phyloP scores from a whole-genome alignment of 805 yeast species.

The Cyberlindnera xishuangbannaensis region DNA sequence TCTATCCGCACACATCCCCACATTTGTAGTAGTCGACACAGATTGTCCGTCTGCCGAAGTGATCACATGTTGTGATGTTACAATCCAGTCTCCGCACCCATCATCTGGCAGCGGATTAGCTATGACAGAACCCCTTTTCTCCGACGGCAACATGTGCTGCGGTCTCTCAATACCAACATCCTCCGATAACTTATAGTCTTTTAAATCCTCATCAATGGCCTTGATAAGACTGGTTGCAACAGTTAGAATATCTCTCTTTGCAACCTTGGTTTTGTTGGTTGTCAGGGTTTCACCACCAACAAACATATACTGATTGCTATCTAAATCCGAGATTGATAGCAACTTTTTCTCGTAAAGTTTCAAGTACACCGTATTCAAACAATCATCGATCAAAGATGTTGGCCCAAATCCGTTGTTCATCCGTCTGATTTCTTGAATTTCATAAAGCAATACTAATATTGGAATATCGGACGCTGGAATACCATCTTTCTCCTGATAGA shows the following conservation, averaged over 20 bases:
- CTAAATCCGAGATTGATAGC: not conserved
- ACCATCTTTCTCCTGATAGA: slow-evolving; percentile 14
- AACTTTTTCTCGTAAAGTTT: slow-evolving; percentile 32
- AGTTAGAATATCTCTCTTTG: slow-evolving; percentile 42
- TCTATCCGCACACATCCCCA: too few relatives aligned
- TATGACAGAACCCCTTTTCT: slow-evolving; percentile 2
- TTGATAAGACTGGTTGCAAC: slow-evolving; percentile 21
- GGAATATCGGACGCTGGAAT: slow-evolving; percentile 26
- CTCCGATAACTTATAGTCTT: slow-evolving; percentile 7
- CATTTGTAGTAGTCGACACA: too few relatives aligned
- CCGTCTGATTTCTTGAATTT: slow-evolving; percentile 55
- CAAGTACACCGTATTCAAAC: slow-evolving; percentile 56
- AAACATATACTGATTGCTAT: not conserved
- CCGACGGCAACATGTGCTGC: not conserved
- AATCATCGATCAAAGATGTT: slow-evolving; percentile 69
- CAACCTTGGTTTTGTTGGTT: slow-evolving; percentile 37
- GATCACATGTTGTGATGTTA: too few relatives aligned
- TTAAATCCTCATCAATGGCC: slow-evolving; percentile 15
- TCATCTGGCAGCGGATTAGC: too few relatives aligned
- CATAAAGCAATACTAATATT: slow-evolving; percentile 39
- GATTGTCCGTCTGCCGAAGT: too few relatives aligned
- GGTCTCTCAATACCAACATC: slow-evolving; percentile 8
- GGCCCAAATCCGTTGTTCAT: slow-evolving; percentile 80
- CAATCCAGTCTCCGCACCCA: too few relatives aligned
- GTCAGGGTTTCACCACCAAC: not conserved